Evolutionary conservation across 352 stramenopile genomes (phyloP).

Genomic region (Achlya hypogyna): DNA sequence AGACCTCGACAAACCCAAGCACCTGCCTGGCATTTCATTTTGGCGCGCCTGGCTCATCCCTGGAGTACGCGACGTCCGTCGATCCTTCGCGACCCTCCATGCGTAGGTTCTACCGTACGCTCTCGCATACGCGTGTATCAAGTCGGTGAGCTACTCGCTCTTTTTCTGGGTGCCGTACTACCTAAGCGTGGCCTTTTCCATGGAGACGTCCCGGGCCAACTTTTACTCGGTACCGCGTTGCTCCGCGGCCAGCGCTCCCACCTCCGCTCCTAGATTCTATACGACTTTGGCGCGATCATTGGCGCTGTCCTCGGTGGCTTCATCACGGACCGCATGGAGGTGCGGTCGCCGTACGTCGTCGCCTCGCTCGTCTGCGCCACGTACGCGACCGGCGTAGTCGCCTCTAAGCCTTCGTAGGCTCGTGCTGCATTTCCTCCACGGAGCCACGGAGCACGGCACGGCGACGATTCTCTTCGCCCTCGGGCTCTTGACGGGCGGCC

Average conservation of each 20-base stretch:
- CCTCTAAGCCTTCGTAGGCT: background rate
- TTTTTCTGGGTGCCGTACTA: conserved; percentile 28
- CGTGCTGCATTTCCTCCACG: conserved; percentile 15
- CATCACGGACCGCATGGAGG: conserved; percentile 6
- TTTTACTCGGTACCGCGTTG: conserved; percentile 14
- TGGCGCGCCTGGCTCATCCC: conserved; percentile 16
- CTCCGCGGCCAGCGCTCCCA: too few relatives aligned
- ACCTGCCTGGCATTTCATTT: conserved; percentile 11
- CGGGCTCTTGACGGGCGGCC: conserved; percentile 22
- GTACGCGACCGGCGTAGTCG: background rate
- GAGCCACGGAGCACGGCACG: conserved; percentile 12
- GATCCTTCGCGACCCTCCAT: background rate
- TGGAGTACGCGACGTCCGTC: background rate
- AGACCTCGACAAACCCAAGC: background rate
- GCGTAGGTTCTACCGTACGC: conserved; percentile 19
- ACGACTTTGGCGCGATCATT: conserved; percentile 9
- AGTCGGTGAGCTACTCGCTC: conserved; percentile 26
- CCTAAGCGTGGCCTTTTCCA: background rate
- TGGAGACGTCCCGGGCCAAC: conserved; percentile 9
- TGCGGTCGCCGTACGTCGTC: conserved; percentile 9
- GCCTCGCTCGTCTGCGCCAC: background rate
- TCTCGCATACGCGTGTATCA: conserved; percentile 25
- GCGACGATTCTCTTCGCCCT: conserved; percentile 24
- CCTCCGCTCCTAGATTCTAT: conserved; percentile 18
- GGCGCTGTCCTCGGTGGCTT: conserved; percentile 9